Evolutionary conservation across 108 stramenopile genomes (phyloP), one percentile per base, ranked within the genome.

Genomic region (Nannochloropsis granulata): DNA sequence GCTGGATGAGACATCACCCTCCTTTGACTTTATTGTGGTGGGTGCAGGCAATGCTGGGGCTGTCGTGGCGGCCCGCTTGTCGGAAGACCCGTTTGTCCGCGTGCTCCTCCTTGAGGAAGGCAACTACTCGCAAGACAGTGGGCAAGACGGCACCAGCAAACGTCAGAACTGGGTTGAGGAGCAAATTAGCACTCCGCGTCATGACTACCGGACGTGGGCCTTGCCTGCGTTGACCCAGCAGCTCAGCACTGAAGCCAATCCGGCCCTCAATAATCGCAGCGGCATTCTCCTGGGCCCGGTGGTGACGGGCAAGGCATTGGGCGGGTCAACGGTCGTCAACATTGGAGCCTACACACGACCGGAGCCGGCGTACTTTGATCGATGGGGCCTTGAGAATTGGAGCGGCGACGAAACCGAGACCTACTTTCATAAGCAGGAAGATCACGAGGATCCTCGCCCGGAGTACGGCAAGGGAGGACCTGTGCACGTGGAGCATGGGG

Each of bases 11-110:
- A 3, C 56, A 5, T 71, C 2, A 71, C 56, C 11, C 5, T 71
- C 21, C n/a, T 71, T 2, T 8, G 93, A 95, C 44, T 94, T 93
- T 84, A 92, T 95, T 25, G 82, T 95, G 44, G 92, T 93, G 19
- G 94, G 94, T 82, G 94, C 87, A 23, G 94, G 94, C 13, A 84
- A 91, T 7, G 92, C 93, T 14, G 94, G 94, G 0, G 91, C 91
- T 78, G 83, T 94, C 0, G 79, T 92, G 25, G 94, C 94, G n/a
- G 82, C 84, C 44, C 79, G 86, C n/a, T 91, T 95, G 44, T 82
- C 82, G 23, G 89, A 88, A 21, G 85, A 89, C 16, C 81, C 81
- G n/a, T 43, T 26, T 42, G 79, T 83, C 13, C 71, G 81, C 26
- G 92, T 90, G 79, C 84, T 92, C 45, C 83, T 89, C 84, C 86